Evolutionary conservation across 2,329 filamentous ascomycete species (phyloP), one percentile per base, ranked within the genome.

Genomic region (Claviceps cyperi): DNA sequence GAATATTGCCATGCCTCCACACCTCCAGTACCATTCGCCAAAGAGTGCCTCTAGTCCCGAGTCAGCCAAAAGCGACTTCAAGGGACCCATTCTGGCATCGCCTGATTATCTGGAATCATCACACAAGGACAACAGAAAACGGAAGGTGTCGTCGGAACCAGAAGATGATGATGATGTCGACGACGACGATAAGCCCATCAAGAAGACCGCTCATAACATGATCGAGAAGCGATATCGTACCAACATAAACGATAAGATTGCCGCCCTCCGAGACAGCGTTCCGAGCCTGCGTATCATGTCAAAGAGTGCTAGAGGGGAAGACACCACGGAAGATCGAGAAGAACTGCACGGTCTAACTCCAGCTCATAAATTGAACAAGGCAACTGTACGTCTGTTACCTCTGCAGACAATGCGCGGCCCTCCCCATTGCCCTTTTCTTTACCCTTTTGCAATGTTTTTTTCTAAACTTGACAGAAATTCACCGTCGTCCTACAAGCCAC

Each of bases 181-280:
- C 32, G 66, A 78, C 47, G 76, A 75, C 56, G 77, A 72, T 58
- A 81, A 75, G 52, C 67, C 67, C 5, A 59, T 69, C 52, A 96
- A 95, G 74, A 96, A 96, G 75, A 94, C 90, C 35, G 89, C 91
- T 2, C 91, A 97, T 68, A 97, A 96, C 66, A 92, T 97, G 76
- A 96, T 97, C 55, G 91, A 97, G 69, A 97, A 96, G 74, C 76
- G 91, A 56, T 97, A 97, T 66, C 83, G 91, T 59, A 95, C 87
- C 49, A 97, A 97, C 61, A 75, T 97, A 51, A 97, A 97, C 62
- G 91, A 96, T 63, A 97, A 97, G 71, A 97, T 97, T 59, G 85
- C 89, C 44, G 89, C 90, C 52, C 71, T 97, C 54, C 78, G 90
- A 58, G 89, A 96, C 64, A 94, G 88, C 61, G 89, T 97, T 14